Conservation (phyloP, 805 yeast genomes). For the Metschnikowia corniflorae region DNA sequence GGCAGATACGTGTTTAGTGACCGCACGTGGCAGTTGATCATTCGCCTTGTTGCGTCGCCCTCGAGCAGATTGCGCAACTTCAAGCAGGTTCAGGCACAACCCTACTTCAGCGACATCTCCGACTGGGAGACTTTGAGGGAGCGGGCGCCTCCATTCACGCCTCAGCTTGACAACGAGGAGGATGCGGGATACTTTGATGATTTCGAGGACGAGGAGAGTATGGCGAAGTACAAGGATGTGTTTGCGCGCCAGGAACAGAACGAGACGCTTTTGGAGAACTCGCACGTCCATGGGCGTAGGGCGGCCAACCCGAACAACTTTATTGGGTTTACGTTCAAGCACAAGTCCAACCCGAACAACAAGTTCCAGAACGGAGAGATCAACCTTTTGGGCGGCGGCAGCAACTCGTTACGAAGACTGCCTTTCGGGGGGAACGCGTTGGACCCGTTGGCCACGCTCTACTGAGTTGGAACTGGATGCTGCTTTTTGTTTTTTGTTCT, state of each 20-base stretch:
- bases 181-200: conserved; percentile 99
- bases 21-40: conserved; percentile 90
- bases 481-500: too few species aligned
- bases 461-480: too few species aligned
- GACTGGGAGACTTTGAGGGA: conserved; percentile 70
- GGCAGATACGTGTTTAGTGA: conserved; percentile 92
- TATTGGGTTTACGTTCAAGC: conserved; percentile 95
- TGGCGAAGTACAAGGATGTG: conserved; percentile 97
- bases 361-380: conserved; percentile 40
- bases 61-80: conserved; percentile 70
- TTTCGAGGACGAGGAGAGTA: conserved; percentile 91
- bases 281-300: conserved; percentile 46
- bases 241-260: conserved; percentile 86
- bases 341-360: conserved; percentile 58
- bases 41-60: conserved; percentile 76
- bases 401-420: conserved; percentile 15
- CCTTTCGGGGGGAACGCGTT: conserved; percentile 25
- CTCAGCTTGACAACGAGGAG: conserved; percentile 93
- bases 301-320: conserved; percentile 52
- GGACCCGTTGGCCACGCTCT: conserved; percentile 44
- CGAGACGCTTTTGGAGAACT: conserved; percentile 66
- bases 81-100: conserved; percentile 73
- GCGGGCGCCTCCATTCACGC: conserved; percentile 89
- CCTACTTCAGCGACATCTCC: conserved; percentile 73
- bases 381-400: conserved; percentile 30